Evolutionary conservation across 805 yeast species (phyloP).

Genomic region (Metschnikowia lochheadii): DNA sequence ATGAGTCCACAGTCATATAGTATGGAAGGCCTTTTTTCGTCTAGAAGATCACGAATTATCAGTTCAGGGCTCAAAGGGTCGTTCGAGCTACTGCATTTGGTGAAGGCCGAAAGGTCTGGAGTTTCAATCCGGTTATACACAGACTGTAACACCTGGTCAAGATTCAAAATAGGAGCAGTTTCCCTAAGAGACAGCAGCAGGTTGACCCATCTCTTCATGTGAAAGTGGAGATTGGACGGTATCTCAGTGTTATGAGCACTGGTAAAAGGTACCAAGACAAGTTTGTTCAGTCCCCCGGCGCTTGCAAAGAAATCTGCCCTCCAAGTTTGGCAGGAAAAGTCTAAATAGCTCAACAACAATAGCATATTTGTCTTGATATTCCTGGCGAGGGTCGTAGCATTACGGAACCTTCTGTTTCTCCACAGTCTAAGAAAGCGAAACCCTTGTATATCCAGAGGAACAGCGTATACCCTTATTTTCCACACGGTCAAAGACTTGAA

Average conservation of each 20-base stretch:
- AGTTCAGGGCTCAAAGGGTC: conserved; percentile 13
- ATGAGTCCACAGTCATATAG: conserved; percentile 37
- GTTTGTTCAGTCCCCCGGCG: neutral
- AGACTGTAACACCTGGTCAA: conserved; percentile 11
- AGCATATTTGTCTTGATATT: conserved; percentile 29
- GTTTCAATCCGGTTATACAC: conserved; percentile 9
- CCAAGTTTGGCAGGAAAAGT: conserved; percentile 42
- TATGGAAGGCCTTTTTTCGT: neutral
- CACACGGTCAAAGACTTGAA: conserved; percentile 13
- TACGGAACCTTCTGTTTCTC: conserved; percentile 23
- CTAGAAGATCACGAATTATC: conserved; percentile 10
- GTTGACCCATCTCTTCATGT: conserved; percentile 10
- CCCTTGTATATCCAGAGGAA: conserved; percentile 44
- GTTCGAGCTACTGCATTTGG: too few species aligned
- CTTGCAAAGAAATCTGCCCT: conserved; percentile 5
- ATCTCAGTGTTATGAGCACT: conserved; percentile 1
- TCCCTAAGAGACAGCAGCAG: conserved; percentile 3
- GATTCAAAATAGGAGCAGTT: conserved; percentile 17
- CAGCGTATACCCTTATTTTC: conserved; percentile 42
- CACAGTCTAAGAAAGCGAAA: conserved; percentile 29
- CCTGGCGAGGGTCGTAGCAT: conserved; percentile 16
- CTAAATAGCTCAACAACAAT: conserved; percentile 38
- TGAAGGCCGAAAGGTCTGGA: conserved; percentile 8
- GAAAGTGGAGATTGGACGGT: conserved; percentile 6
- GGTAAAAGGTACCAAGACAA: conserved; percentile 3